Evolutionary conservation across 805 yeast genomes (phyloP), one percentile per base, ranked within the genome.

Genomic region (Myxozyma neotropica): DNA sequence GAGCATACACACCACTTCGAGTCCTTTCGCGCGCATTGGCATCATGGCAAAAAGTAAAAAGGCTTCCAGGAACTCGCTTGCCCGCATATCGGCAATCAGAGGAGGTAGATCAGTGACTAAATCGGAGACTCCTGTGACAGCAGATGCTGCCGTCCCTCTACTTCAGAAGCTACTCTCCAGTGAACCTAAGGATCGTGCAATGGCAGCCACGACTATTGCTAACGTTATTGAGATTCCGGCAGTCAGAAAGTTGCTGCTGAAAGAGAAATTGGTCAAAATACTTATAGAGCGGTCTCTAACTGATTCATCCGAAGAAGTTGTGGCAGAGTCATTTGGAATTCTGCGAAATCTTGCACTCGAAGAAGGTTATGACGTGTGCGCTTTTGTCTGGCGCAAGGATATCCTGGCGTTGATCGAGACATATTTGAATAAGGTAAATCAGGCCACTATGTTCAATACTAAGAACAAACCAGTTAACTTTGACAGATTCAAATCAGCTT

Each of bases 361-460:
- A 69, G 96, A 91, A 73, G 97, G 97, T 21, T 86, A 89, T 67
- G 96, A 89, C 64, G 81, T 89, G 38, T 83, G 90, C 27, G 81
- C 83, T 21, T 83, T 82, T 71, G 72, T 88, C 55, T 87, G 95
- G 88, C 82, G 97, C 70, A 83, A 84, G 17, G 84, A 87, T 62
- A 83, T 93, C 43, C 86, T 96, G 88, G 77, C 81, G 0, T 74
- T 81, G 27, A 78, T 66, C 19, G 55, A 43, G 13, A 29, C 8
- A 4, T 57, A 36, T 40, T n/a, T 61, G 29, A 56, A 31, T 5
- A 53, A 53, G 54, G 65, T 64, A 50, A 10, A 19, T 21, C 4
- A 17, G 8, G 10, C 26, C n/a, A n/a, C 12, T 33, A 33, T 29
- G 10, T 50, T 13, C 21, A 17, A 27, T 46, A 6, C 6, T 27